A percentile compares a stretch with the other conserved stretches of the same genome.
Evolutionary conservation across 345 rosid species (phyloP).

Genomic region (Schrenkiella parvula): DNA sequence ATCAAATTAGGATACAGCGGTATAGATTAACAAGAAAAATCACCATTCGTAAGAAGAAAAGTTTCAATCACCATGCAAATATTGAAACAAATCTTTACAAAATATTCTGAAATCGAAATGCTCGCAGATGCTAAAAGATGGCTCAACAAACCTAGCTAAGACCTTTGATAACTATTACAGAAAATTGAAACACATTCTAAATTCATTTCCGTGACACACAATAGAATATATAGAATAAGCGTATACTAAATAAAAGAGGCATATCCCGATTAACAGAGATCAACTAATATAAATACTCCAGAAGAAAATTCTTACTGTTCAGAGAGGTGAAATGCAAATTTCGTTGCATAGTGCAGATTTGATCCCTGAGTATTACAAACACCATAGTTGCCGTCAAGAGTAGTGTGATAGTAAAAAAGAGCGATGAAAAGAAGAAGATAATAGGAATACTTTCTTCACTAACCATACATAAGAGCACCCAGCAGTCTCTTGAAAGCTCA

Average conservation of each 20-base stretch:
- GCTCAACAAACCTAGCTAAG: conserved; percentile 4
- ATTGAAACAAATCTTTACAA: conserved; percentile 1
- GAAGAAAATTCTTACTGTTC: conserved; percentile 59
- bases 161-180: background rate
- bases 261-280: background rate
- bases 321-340: conserved; percentile 74
- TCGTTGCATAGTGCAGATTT: conserved; percentile 78
- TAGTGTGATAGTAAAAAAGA: background rate
- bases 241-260: background rate
- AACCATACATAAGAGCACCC: conserved; percentile 92
- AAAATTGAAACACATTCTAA: conserved; percentile 3
- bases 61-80: conserved; percentile 1
- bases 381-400: background rate
- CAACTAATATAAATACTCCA: conserved; percentile 8
- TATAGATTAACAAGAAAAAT: background rate
- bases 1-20: background rate
- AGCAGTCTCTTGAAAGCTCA: conserved; percentile 91
- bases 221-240: background rate
- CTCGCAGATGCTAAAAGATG: background rate
- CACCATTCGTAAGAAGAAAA: background rate
- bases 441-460: conserved; percentile 9
- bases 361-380: conserved; percentile 46
- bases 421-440: background rate
- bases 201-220: background rate
- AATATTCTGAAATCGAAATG: background rate